Base-by-base conservation (phyloP, 1,139 yeast species). In the Blastobotrys buckinghamii region DNA sequence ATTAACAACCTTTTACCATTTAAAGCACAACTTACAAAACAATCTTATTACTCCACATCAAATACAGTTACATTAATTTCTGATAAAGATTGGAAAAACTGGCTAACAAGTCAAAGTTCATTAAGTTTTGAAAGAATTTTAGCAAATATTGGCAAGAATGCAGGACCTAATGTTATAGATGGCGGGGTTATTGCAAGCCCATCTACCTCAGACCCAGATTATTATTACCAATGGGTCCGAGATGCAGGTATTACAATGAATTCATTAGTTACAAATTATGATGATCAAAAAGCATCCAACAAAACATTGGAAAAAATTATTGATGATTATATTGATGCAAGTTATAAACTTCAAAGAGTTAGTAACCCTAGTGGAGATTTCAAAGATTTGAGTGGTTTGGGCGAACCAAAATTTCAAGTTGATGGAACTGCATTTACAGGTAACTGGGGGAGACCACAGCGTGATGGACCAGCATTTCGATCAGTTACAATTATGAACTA, bases 361-460 rank as follows among this genome's bases (percentile, higher is more conserved):
- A 69, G 73, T 42, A 90, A 88, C 61, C 78, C 76, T 34, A 81
- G 89, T 16, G 97, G 97, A 0, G 63, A 68, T 1, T 82, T 82
- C 62, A 71, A 69, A 65, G 73, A 49, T 63, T 69, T 39, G 5
- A 57, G 54, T 6, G 89, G 89, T 2, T 72, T 90, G 34, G 97
- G 97, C 1, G 97, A 90, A 62, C 97, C 97, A 4, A 90, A 90
- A 63, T 89, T 84, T 60, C 65, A 75, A 61, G 79, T 81, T 2
- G 77, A 87, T 62, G 82, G 84, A 27, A 61, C 77, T 0, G 72
- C 84, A 0, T 90, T 84, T 58, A 64, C 67, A 15, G 80, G 71
- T 1, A 63, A 70, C 37, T 90, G 97, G 98, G 97, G 97, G 1
- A 74, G 98, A 58, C 98, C 98, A 0, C 98, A 90, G 66, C 76